phyloP scores from a whole-genome alignment of 2,329 filamentous ascomycete species.

The Fusarium tricinctum region DNA sequence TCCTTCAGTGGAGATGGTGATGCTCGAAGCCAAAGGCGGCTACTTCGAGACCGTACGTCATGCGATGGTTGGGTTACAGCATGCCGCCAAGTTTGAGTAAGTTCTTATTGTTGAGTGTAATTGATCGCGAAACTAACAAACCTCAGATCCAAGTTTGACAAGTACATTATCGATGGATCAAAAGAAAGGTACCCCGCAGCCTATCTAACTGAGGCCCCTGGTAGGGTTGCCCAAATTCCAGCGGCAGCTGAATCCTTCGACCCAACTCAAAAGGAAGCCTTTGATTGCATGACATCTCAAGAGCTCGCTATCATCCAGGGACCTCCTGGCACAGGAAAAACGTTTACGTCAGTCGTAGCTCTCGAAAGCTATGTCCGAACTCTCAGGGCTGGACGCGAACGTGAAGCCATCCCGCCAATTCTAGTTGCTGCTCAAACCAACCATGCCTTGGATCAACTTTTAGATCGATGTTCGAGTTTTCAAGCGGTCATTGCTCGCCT shows the following conservation, averaged over 20 bases:
- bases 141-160: conserved; percentile 69
- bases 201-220: conserved; percentile 47
- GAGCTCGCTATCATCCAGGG: conserved; percentile 85
- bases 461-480: conserved; percentile 69
- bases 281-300: conserved; percentile 78
- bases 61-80: conserved; percentile 79
- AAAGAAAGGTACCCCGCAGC: conserved; percentile 49
- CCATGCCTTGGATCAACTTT: conserved; percentile 87
- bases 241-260: conserved; percentile 67
- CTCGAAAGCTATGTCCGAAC: conserved; percentile 65
- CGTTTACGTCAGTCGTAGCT: conserved; percentile 81
- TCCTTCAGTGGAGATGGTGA: conserved; percentile 76
- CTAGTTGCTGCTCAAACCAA: conserved; percentile 90
- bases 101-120: conserved; percentile 48
- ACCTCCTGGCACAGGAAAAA: conserved; percentile 82
- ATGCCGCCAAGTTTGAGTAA: conserved; percentile 67
- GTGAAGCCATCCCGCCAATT: conserved; percentile 64
- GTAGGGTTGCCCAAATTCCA: conserved; percentile 9
- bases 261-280: conserved; percentile 76
- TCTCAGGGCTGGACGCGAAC: conserved; percentile 61
- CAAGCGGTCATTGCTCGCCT: conserved; percentile 70
- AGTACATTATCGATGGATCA: conserved; percentile 70
- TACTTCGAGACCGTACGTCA: conserved; percentile 85
- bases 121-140: conserved; percentile 1
- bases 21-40: conserved; percentile 80